Conservation (phyloP, 176 grass and related monocot genomes). For the Urochloa ruziziensis region DNA sequence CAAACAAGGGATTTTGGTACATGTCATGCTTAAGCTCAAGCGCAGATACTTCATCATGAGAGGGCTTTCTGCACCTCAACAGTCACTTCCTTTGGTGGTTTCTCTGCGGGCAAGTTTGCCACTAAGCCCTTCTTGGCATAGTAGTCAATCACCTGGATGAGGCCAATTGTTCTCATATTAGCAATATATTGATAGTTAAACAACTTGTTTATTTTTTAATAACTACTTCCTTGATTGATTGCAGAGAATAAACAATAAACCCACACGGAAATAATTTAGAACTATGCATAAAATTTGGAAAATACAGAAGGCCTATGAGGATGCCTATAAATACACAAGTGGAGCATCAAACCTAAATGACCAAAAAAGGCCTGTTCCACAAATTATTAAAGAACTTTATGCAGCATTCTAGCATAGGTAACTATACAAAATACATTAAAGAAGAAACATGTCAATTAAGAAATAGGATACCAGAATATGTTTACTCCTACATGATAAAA, state of each 20-base stretch:
- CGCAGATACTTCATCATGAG: constrained; percentile 43
- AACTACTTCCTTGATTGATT: neutral
- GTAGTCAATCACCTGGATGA: constrained; percentile 80
- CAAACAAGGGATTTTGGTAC: constrained; percentile 26
- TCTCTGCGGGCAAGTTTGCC: constrained; percentile 74
- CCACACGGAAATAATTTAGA: neutral
- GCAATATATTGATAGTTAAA: neutral
- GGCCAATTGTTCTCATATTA: constrained; percentile 16
- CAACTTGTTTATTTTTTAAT: neutral
- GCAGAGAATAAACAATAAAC: neutral
- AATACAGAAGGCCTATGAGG: neutral
- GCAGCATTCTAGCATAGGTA: neutral
- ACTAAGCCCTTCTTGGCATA: constrained; percentile 79
- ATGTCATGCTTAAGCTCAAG: constrained; percentile 29
- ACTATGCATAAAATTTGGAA: neutral
- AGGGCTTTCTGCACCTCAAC: constrained; percentile 73
- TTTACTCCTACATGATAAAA: neutral
- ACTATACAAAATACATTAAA: neutral
- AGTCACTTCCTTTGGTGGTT: constrained; percentile 75
- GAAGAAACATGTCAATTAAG: neutral
- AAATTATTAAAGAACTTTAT: neutral
- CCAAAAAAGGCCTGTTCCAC: neutral
- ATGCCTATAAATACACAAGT: neutral
- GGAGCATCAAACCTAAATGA: neutral
- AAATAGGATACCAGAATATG: neutral